These are phyloP conservation scores for Coniferiporia sulphurascens DNA, from an alignment of 1,284 basidiomycete species.

Conservation along the genomic window DNA sequence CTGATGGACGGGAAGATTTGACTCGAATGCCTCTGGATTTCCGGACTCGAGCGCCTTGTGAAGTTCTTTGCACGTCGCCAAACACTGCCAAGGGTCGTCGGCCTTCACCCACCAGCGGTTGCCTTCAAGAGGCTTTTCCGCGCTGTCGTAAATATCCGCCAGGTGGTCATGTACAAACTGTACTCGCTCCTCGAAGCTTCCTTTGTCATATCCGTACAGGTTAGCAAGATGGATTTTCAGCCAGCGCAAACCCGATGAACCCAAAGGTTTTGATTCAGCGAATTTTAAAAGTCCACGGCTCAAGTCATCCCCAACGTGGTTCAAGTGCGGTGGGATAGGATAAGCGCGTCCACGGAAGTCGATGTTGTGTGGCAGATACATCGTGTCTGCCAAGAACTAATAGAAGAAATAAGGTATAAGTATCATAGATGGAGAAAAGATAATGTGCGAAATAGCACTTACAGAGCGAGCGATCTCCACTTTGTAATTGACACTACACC, in stretches of 20 bases:
- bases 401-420: conserved; percentile 16
- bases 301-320: conserved; percentile 95
- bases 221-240: conserved; percentile 94
- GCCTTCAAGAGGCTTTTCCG: conserved; percentile 79
- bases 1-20: conserved; percentile 90
- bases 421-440: background rate
- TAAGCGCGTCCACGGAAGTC: conserved; percentile 99
- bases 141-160: conserved; percentile 80
- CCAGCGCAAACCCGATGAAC: conserved; percentile 74
- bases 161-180: conserved; percentile 73
- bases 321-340: conserved; percentile 93
- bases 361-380: conserved; percentile 96
- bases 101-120: conserved; percentile 86
- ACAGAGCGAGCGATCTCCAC: conserved; percentile 94
- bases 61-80: conserved; percentile 89
- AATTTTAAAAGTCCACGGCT: conserved; percentile 88
- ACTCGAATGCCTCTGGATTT: conserved; percentile 70
- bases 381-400: conserved; percentile 79
- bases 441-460: conserved; percentile 29
- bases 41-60: conserved; percentile 70
- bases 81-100: conserved; percentile 97
- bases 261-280: conserved; percentile 76
- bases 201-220: conserved; percentile 93
- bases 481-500: conserved; percentile 96
- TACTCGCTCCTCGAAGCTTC: conserved; percentile 87